These are phyloP conservation scores for Ascochyta viciae-villosae DNA, from an alignment of 2,329 filamentous ascomycete genomes.

Conservation along the genomic window DNA sequence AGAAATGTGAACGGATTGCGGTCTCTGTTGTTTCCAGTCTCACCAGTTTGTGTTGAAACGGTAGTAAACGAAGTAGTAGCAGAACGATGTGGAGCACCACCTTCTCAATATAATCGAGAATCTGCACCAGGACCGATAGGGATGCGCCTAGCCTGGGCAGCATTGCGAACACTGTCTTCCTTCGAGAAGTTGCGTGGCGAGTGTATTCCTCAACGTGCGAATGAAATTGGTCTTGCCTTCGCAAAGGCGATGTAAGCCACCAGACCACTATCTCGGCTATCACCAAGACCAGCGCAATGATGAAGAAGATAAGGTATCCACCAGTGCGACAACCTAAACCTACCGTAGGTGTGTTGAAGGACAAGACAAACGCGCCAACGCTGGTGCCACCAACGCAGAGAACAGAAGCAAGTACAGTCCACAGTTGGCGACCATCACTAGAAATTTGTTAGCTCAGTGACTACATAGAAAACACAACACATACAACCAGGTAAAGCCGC, in stretches of 20 bases:
- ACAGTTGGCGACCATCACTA: conserved; percentile 47
- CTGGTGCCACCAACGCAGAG: conserved; percentile 43
- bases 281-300: conserved; percentile 39
- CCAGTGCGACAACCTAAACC: conserved; percentile 48
- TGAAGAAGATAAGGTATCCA: conserved; percentile 51
- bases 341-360: conserved; percentile 54
- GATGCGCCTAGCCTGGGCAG: conserved; percentile 10
- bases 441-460: not conserved
- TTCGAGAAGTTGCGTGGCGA: not conserved
- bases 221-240: conserved; percentile 7
- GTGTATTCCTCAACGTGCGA: conserved; percentile 15
- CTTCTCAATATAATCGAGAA: conserved; percentile 4
- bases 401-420: conserved; percentile 47
- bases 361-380: conserved; percentile 49
- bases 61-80: conserved; percentile 11
- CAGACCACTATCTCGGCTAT: conserved; percentile 45
- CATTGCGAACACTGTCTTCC: not conserved
- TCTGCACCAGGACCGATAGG: not conserved
- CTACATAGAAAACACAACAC: not conserved
- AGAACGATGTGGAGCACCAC: not conserved
- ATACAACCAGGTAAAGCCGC: conserved; percentile 46
- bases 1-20: conserved; percentile 11
- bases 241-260: conserved; percentile 39
- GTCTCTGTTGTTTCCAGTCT: conserved; percentile 1
- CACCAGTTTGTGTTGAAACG: conserved; percentile 2